Evolutionary conservation across 106 monocot genomes (phyloP).

Genomic region (Narthecium ossifragum): DNA sequence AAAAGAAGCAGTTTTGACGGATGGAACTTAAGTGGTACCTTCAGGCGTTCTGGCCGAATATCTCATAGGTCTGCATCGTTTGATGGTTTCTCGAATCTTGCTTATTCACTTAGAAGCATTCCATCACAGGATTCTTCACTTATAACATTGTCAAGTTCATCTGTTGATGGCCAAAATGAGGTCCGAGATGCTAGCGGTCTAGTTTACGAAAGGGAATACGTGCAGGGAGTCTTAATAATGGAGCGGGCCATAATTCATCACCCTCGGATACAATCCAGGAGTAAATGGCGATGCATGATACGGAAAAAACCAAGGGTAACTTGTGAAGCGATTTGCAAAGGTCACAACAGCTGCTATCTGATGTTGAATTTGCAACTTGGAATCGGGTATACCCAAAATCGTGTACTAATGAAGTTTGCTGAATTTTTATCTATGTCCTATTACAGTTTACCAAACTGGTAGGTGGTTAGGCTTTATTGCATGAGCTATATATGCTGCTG

Average conservation of each 20-base stretch:
- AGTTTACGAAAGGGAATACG: constrained; percentile 77
- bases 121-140: constrained; percentile 21
- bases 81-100: constrained; percentile 29
- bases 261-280: constrained; percentile 7
- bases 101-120: constrained; percentile 29
- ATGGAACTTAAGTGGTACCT: constrained; percentile 24
- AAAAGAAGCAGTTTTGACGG: constrained; percentile 11
- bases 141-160: constrained; percentile 21
- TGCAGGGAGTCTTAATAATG: constrained; percentile 81
- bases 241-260: constrained; percentile 30
- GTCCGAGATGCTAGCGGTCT: constrained; percentile 13
- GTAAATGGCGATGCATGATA: constrained; percentile 21
- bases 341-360: constrained; percentile 81
- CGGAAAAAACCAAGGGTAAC: constrained; percentile 35
- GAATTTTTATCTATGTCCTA: too few relatives aligned
- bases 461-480: too few relatives aligned
- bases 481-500: too few relatives aligned
- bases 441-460: too few relatives aligned
- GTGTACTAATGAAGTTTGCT: too few relatives aligned
- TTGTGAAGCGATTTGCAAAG: constrained; percentile 67
- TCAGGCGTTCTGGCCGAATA: constrained; percentile 44
- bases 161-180: constrained; percentile 14
- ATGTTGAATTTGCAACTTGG: constrained; percentile 99
- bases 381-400: too few relatives aligned
- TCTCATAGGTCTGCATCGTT: constrained; percentile 44